Evolutionary conservation across 2,329 filamentous ascomycete species (phyloP).

Genomic region (Aureobasidium musti): DNA sequence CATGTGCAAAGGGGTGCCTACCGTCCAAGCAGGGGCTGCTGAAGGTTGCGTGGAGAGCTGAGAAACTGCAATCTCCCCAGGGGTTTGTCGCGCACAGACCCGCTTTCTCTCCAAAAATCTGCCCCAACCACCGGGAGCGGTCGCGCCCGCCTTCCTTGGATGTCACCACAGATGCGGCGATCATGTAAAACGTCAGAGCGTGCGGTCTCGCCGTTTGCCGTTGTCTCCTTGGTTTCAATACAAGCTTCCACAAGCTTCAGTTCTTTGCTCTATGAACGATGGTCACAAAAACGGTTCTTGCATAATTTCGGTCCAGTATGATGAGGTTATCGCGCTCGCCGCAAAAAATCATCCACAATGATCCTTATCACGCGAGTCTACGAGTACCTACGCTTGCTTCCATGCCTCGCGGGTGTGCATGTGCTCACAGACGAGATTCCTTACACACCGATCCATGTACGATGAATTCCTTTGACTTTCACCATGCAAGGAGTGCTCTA

Average conservation of each 20-base stretch:
- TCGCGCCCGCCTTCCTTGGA: not conserved
- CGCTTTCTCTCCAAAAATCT: not conserved
- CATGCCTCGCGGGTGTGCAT: not conserved
- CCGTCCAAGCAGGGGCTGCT: not conserved
- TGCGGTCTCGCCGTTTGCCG: not conserved
- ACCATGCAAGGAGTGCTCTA: conserved; percentile 9
- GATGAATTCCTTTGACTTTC: conserved; percentile 17
- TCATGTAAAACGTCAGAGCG: not conserved
- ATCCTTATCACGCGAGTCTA: not conserved
- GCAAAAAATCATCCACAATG: not conserved
- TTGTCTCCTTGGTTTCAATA: not conserved
- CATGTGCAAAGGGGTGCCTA: not conserved
- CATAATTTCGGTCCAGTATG: not conserved
- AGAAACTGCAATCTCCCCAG: not conserved
- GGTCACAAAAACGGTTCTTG: not conserved
- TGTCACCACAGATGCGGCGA: not conserved
- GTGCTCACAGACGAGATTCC: conserved; percentile 14
- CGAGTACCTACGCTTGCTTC: not conserved
- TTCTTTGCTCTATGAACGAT: conserved; percentile 2
- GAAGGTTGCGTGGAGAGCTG: not conserved
- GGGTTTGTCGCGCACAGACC: not conserved
- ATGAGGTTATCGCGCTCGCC: not conserved
- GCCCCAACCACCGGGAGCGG: not conserved
- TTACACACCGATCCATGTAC: conserved; percentile 20
- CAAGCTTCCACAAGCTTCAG: not conserved